Conservation (phyloP, 768 basidiomycete species). For the Leccinum longicurvipes region DNA sequence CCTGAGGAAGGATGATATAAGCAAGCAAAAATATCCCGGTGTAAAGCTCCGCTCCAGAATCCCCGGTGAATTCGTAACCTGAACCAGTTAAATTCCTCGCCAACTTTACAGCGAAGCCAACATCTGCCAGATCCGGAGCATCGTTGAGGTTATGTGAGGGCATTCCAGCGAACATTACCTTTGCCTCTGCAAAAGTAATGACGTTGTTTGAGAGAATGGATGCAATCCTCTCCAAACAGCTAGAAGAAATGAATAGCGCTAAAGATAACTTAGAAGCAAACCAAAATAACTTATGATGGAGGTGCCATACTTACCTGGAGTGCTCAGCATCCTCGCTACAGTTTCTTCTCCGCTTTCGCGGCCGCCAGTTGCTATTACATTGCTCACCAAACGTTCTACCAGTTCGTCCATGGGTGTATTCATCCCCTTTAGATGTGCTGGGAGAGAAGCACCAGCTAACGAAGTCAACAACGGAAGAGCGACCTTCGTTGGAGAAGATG, state of each 20-base stretch:
- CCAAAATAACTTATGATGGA: background rate
- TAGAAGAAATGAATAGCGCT: conserved; percentile 23
- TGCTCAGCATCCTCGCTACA: conserved; percentile 12
- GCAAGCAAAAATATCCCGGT: conserved; percentile 20
- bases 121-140: background rate
- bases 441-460: conserved; percentile 37
- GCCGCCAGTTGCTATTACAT: background rate
- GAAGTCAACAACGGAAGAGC: conserved; percentile 43
- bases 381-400: conserved; percentile 25
- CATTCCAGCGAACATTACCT: conserved; percentile 12
- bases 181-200: conserved; percentile 10
- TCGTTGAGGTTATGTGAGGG: conserved; percentile 1
- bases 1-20: conserved; percentile 14
- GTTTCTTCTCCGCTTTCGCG: background rate
- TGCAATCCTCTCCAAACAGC: conserved; percentile 15
- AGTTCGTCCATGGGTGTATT: conserved; percentile 44
- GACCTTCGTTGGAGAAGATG: conserved; percentile 26
- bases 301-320: conserved; percentile 21
- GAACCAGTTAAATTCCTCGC: conserved; percentile 16
- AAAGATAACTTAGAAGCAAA: background rate
- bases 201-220: conserved; percentile 17
- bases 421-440: conserved; percentile 43
- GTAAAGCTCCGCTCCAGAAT: conserved; percentile 20
- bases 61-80: conserved; percentile 18
- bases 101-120: conserved; percentile 7